phyloP scores from a whole-genome alignment of 2,329 filamentous ascomycete genomes.

The Pseudogymnoascus sp. region DNA sequence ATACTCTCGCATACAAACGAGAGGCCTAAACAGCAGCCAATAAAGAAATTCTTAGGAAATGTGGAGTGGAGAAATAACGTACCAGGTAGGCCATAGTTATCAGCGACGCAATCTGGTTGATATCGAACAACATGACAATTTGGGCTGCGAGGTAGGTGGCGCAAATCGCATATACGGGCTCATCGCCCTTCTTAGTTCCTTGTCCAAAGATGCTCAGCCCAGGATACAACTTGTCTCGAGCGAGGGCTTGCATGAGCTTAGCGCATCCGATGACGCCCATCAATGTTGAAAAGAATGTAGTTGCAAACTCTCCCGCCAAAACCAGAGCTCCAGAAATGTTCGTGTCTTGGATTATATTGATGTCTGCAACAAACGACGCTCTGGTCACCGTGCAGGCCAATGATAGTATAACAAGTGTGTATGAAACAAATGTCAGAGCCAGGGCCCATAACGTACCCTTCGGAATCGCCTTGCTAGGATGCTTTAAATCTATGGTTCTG shows the following conservation, averaged over 20 bases:
- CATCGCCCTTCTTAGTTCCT: conserved; percentile 62
- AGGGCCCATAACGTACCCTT: conserved; percentile 75
- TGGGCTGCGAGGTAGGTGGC: conserved; percentile 70
- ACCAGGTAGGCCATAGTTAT: conserved; percentile 84
- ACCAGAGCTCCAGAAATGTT: conserved; percentile 67
- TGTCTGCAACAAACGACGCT: conserved; percentile 60
- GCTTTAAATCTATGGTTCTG: conserved; percentile 50
- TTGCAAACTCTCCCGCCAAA: conserved; percentile 73
- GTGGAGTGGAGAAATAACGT: conserved; percentile 18
- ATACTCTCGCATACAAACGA: not conserved
- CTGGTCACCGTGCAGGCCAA: conserved; percentile 71
- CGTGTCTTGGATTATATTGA: conserved; percentile 74
- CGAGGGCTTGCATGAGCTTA: conserved; percentile 76
- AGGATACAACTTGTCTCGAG: conserved; percentile 69
- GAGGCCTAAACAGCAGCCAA: not conserved
- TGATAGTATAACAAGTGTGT: conserved; percentile 67
- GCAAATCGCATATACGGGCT: conserved; percentile 68
- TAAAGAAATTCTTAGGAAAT: not conserved
- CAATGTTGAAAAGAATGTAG: conserved; percentile 73
- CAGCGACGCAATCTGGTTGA: conserved; percentile 82
- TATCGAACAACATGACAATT: conserved; percentile 68
- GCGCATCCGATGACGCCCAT: conserved; percentile 84
- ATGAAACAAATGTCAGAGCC: conserved; percentile 65
- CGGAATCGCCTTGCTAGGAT: conserved; percentile 77
- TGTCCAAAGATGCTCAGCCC: conserved; percentile 66